phyloP scores from a whole-genome alignment of 1,139 yeast species.

The Suhomyces anneliseae region DNA sequence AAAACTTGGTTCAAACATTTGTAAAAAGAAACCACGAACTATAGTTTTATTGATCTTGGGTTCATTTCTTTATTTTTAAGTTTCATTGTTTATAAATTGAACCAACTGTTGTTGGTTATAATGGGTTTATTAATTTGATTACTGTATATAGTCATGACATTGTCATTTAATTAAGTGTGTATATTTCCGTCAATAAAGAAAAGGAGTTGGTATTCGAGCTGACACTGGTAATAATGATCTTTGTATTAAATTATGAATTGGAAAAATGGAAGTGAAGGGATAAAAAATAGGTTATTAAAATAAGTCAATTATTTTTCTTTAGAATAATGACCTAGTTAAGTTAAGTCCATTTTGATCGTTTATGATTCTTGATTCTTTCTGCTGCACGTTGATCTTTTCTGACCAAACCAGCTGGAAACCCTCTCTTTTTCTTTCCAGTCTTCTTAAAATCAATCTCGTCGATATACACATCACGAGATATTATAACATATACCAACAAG shows the following conservation, averaged over 20 bases:
- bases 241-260: no score
- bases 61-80: background rate
- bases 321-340: background rate
- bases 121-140: background rate
- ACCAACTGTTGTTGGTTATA: background rate
- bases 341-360: background rate
- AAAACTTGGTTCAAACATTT: background rate
- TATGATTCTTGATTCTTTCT: background rate
- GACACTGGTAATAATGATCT: no score
- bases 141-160: background rate
- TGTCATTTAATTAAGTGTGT: background rate
- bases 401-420: conserved; percentile 9
- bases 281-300: no score
- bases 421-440: background rate
- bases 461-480: conserved; percentile 51
- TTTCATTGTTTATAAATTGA: background rate
- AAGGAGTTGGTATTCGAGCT: background rate
- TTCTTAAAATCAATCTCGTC: conserved; percentile 6
- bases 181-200: no score
- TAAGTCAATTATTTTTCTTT: no score
- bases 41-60: background rate
- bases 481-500: conserved; percentile 55
- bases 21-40: background rate
- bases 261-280: no score
- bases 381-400: conserved; percentile 1